Base-by-base conservation (phyloP, 257 asterid genomes). In the Petunia secreta region DNA sequence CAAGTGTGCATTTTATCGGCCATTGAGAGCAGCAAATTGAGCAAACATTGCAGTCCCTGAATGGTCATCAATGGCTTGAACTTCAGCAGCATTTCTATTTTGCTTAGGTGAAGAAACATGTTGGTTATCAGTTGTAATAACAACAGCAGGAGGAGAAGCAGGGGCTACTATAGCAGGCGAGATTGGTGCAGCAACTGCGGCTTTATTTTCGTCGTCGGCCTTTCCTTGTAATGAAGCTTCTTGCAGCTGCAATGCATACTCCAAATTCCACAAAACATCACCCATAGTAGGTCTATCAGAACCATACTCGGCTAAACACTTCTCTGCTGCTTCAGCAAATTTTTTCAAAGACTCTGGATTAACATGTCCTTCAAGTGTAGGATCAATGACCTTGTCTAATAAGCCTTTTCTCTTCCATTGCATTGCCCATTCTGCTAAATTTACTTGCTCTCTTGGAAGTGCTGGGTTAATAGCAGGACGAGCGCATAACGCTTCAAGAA, bases 41-140 rank as follows among this genome's bases (percentile, higher is more conserved):
- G 93, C 89, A 78, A 91, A 89, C 88, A 89, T 88, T 14, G 90
- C 92, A 4, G 92, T 86, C 25, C 87, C 91, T 0, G 94, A 91
- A 76, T 88, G 91, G n/a, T 91, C 94, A 74, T 83, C 90, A 36
- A 85, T 55, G 13, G 46, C 87, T 38, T 79, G 80, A 66, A 66
- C 83, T 48, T 83, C 81, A 34, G 78, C 75, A 6, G 85, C 77
- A 39, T 16, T 79, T 16, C 10, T 16, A 4, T 43, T 80, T 41
- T 57, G 87, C 63, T 41, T 80, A 2, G 81, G 68, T 16, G 75
- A 37, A 40, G 80, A 13, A 39, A 54, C 6, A 14, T 85, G 80
- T 74, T 8, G 57, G 13, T 52, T 71, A 6, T 82, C 85, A 3
- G 78, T 43, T 8, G 34, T 48, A 7, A 41, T 44, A 5, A 46